Percentiles rank a stretch among this genome's conserved stretches.
Conservation (phyloP, 2,329 filamentous ascomycete genomes). For the Fonsecaea monophora region DNA sequence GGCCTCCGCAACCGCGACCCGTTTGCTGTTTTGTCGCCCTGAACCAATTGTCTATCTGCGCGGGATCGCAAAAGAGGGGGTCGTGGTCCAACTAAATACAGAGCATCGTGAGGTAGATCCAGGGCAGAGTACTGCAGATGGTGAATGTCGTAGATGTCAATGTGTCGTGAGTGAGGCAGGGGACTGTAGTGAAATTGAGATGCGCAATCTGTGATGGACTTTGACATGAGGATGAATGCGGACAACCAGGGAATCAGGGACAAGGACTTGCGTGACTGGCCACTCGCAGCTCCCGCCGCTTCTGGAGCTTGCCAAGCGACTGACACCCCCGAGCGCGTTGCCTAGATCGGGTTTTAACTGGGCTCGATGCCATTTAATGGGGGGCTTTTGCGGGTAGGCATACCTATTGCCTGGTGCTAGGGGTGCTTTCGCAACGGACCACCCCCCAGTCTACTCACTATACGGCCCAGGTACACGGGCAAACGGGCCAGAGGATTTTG, state of each 20-base stretch:
- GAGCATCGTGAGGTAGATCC: constrained; percentile 14
- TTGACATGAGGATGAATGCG: constrained; percentile 7
- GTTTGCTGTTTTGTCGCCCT: constrained; percentile 19
- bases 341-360: neutral
- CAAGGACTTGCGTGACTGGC: neutral
- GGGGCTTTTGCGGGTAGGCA: neutral
- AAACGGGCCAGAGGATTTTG: too few species aligned
- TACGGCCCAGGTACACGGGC: neutral
- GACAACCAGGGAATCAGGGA: constrained; percentile 4
- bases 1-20: constrained; percentile 34
- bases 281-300: constrained; percentile 1
- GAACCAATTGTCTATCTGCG: constrained; percentile 7
- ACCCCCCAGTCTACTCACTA: neutral
- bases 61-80: constrained; percentile 1
- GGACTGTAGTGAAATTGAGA: constrained; percentile 7
- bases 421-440: constrained; percentile 1
- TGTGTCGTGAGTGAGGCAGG: neutral
- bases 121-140: constrained; percentile 4
- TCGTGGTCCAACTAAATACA: constrained; percentile 5
- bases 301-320: constrained; percentile 12
- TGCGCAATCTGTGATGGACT: constrained; percentile 15
- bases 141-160: constrained; percentile 20
- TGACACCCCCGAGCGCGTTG: constrained; percentile 1
- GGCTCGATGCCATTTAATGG: neutral
- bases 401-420: neutral